A percentile compares a stretch with the other conserved stretches of the same genome.
Evolutionary conservation across 192 early-diverging fungal genomes (phyloP).

Genomic region (Piromyces sp.): DNA sequence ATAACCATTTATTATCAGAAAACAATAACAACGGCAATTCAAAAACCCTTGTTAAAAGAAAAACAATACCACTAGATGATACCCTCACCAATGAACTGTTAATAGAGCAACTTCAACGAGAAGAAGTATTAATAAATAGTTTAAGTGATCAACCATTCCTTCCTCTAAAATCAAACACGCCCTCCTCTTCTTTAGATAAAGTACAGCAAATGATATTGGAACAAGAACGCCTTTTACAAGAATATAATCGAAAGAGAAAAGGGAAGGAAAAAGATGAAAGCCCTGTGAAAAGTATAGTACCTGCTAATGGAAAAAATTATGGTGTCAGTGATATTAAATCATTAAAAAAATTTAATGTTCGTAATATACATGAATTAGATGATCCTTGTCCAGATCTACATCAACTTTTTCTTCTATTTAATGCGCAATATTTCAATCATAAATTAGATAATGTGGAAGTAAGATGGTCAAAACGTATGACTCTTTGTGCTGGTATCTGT

Average conservation of each 20-base stretch:
- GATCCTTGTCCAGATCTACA: background rate
- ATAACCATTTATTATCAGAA: background rate
- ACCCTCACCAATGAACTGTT: background rate
- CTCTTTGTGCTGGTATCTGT: constrained; percentile 42
- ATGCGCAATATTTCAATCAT: constrained; percentile 23
- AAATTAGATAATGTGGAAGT: constrained; percentile 33
- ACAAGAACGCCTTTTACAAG: background rate
- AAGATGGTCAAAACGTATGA: constrained; percentile 34
- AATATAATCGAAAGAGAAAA: background rate
- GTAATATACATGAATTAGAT: background rate
- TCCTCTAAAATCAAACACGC: background rate
- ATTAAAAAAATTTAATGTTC: background rate
- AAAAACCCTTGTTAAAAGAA: too few relatives aligned
- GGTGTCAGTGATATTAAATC: too few relatives aligned
- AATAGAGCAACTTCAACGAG: background rate
- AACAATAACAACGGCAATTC: background rate
- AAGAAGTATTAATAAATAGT: background rate
- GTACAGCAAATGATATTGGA: background rate
- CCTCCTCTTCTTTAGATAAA: background rate
- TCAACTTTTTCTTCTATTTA: constrained; percentile 7
- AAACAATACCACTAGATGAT: too few relatives aligned
- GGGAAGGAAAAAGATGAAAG: background rate
- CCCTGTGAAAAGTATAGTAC: background rate
- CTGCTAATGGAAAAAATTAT: background rate
- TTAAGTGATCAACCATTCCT: background rate